These are phyloP conservation scores for Tinospora cordifolia DNA, from an alignment of 164 flowering plant genomes.

Conservation along the genomic window DNA sequence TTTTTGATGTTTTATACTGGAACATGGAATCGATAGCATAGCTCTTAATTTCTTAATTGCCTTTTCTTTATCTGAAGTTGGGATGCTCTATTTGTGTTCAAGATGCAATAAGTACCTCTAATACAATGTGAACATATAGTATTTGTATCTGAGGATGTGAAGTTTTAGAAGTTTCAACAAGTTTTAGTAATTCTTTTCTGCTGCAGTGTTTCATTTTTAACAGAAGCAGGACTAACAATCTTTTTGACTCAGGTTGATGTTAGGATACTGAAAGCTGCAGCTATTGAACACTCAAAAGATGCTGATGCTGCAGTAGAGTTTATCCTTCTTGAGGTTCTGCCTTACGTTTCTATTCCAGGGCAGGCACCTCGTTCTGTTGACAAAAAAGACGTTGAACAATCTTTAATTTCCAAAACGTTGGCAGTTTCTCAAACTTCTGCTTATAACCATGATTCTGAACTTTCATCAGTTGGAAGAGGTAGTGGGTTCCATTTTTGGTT, in stretches of 20 bases:
- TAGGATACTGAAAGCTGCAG: slow-evolving; percentile 73
- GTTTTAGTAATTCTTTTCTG: background rate
- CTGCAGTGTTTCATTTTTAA: background rate
- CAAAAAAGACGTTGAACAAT: slow-evolving; percentile 4
- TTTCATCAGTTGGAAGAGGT: slow-evolving; percentile 21
- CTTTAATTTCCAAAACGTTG: slow-evolving; percentile 13
- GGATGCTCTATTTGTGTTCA: background rate
- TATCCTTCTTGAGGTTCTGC: slow-evolving; percentile 56
- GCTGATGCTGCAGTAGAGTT: slow-evolving; percentile 61
- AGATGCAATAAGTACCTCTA: background rate
- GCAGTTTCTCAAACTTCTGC: background rate
- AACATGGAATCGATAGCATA: background rate
- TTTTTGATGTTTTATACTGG: background rate
- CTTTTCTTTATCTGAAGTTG: background rate
- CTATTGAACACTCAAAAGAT: slow-evolving; percentile 67
- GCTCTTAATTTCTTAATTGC: background rate
- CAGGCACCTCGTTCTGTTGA: background rate
- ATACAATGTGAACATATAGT: background rate
- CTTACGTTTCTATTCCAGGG: slow-evolving; percentile 18
- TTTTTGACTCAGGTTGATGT: slow-evolving; percentile 50
- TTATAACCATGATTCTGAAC: background rate
- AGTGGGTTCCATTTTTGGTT: slow-evolving; percentile 5
- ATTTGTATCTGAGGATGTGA: background rate
- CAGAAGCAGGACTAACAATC: background rate
- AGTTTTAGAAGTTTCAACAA: background rate